Base-by-base conservation (phyloP, 441 rosid genomes). In the Syzygium syzygioides region DNA sequence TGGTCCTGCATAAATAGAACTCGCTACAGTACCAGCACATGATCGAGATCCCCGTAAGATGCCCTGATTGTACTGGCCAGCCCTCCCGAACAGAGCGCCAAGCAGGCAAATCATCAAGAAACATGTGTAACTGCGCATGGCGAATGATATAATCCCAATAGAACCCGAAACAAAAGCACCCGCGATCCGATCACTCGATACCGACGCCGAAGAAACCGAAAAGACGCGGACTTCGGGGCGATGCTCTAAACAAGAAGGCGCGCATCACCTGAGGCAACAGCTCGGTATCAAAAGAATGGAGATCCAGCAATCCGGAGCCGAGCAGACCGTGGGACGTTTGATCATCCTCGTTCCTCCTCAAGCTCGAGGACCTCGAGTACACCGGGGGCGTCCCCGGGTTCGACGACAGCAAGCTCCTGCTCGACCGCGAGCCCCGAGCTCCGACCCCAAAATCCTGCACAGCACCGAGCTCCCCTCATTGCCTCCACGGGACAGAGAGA, bases 231-330 rank as follows among this genome's bases (percentile, higher is more conserved):
- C 76, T 3, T 66, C 76, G 76, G 76, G 76, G 20, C 20, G 76
- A 3, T 30, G 17, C 28, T n/a, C n/a, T 3, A 28, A 14, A 59
- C 3, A 83, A 19, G 41, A 66, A 80, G 48, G 6, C 57, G 90
- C 86, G 80, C 50, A 41, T 71, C 87, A 98, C 99, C 99, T 98
- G 98, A 34, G 99, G 95, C 88, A 98, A 95, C 90, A 98, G 94
- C 92, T 98, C 99, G 17, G 99, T 98, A 91, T 98, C 99, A 88
- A 96, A 95, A 86, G 99, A 96, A 92, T 98, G 99, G 85, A 98
- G 97, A 96, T 98, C 99, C 88, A 98, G 92, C 28, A 98, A 98
- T 4, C 99, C 99, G 11, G 99, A 98, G 91, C 99, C 97, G 90
- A 96, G 94, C 91, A 95, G 99, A 88, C 84, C 93, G 1, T 94